Evolutionary conservation across 352 stramenopile genomes (phyloP).

Genomic region (Phytophthora citrophthora): DNA sequence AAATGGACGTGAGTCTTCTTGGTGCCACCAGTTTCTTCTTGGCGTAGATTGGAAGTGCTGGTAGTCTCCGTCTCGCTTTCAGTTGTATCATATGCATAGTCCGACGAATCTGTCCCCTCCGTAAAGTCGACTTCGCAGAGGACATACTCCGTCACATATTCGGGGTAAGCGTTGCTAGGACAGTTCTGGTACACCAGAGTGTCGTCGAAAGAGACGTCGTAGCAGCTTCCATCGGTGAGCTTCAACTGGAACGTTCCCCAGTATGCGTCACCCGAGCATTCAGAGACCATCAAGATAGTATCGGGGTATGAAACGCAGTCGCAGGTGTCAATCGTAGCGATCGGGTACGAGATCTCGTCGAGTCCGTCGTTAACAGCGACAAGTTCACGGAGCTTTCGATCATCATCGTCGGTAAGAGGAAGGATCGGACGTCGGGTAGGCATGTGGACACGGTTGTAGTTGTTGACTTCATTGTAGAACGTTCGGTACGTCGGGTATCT

Average conservation of each 20-base stretch:
- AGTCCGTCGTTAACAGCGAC: slow-evolving; percentile 2
- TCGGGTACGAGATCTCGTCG: slow-evolving; percentile 13
- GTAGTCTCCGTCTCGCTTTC: background rate
- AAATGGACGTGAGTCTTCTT: slow-evolving; percentile 22
- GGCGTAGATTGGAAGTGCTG: background rate
- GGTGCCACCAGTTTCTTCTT: background rate
- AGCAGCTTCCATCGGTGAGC: slow-evolving; percentile 12
- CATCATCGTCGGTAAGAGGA: background rate
- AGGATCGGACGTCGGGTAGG: background rate
- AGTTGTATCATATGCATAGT: background rate
- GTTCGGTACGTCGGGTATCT: slow-evolving; percentile 3
- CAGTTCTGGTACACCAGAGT: slow-evolving; percentile 8
- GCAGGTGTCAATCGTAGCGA: slow-evolving; percentile 5
- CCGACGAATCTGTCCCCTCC: background rate
- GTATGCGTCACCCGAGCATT: slow-evolving; percentile 3
- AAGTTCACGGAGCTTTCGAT: background rate
- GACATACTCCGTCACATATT: background rate
- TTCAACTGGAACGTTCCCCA: slow-evolving; percentile 12
- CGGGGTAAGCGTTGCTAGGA: background rate
- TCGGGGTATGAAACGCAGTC: slow-evolving; percentile 8
- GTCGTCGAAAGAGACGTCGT: slow-evolving; percentile 16
- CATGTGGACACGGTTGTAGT: background rate
- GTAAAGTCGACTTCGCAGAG: slow-evolving; percentile 20
- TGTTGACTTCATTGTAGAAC: slow-evolving; percentile 7
- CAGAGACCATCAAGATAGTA: background rate